Conservation (phyloP, 495 filamentous ascomycete genomes). For the Ramalina peruviana region DNA sequence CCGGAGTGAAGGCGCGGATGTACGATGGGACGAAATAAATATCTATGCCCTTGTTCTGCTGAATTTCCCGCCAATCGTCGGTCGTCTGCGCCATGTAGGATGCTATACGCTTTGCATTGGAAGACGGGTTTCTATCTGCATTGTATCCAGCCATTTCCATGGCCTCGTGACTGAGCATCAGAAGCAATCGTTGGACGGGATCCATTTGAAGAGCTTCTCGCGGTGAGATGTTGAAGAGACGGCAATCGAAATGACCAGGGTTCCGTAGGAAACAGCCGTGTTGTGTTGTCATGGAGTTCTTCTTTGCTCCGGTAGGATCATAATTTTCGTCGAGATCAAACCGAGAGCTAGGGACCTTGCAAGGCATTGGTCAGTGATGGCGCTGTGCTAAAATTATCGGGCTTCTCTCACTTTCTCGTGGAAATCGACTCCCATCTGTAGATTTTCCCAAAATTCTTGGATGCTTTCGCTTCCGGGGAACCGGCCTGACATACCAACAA, state of each 20-base stretch:
- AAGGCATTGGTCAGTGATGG: background rate
- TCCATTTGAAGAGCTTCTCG: constrained; percentile 27
- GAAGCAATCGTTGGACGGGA: constrained; percentile 21
- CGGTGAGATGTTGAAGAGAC: constrained; percentile 29
- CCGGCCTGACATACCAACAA: constrained; percentile 36
- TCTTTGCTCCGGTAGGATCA: background rate
- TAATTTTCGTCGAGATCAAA: background rate
- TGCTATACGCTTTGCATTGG: constrained; percentile 18
- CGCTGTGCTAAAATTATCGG: too few species aligned
- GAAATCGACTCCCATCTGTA: background rate
- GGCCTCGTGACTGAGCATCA: constrained; percentile 25
- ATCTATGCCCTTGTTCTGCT: constrained; percentile 25
- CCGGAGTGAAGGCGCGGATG: constrained; percentile 22
- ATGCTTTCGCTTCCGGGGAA: constrained; percentile 32
- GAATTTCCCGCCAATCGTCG: constrained; percentile 25
- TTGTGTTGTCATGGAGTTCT: background rate
- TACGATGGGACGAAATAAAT: constrained; percentile 27
- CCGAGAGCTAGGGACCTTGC: background rate
- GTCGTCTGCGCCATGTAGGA: constrained; percentile 21
- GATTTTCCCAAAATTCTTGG: constrained; percentile 27
- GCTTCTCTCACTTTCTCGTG: background rate
- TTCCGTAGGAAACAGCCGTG: constrained; percentile 26
- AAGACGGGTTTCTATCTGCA: constrained; percentile 16
- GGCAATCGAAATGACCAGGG: constrained; percentile 24
- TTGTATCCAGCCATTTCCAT: constrained; percentile 24